A percentile compares a stretch with the other conserved stretches of the same genome.
Conservation (phyloP, 148 eudicot species). For the Vaccinium corymbosum region DNA sequence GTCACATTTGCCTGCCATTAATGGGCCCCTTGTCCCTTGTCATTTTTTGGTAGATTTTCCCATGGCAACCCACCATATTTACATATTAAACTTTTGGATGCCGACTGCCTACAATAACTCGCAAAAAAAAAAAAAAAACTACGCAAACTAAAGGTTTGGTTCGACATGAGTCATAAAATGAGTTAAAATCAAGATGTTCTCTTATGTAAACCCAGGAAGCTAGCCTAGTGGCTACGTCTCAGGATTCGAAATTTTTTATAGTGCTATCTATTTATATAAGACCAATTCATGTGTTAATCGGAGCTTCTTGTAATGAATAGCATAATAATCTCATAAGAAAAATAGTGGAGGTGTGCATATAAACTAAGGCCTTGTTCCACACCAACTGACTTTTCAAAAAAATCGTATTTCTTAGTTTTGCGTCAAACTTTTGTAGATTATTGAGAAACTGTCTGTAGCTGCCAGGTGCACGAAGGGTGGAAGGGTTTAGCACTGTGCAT, state of each 20-base stretch:
- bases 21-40: neutral
- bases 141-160: neutral
- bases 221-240: neutral
- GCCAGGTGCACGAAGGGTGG: too few species aligned
- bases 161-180: neutral
- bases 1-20: neutral
- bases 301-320: too few species aligned
- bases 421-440: too few species aligned
- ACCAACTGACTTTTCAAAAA: too few species aligned
- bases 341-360: too few species aligned
- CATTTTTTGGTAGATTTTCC: neutral
- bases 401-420: too few species aligned
- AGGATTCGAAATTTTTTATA: neutral
- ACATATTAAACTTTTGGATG: neutral
- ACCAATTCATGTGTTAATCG: neutral
- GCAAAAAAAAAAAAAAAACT: too few species aligned
- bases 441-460: too few species aligned
- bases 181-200: neutral
- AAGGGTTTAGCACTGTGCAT: too few species aligned
- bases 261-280: neutral
- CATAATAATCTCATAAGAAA: too few species aligned
- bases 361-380: too few species aligned
- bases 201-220: neutral
- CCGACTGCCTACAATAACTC: neutral
- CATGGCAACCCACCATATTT: neutral